phyloP scores from a whole-genome alignment of 1,284 basidiomycete genomes.

The Boletus mariae region DNA sequence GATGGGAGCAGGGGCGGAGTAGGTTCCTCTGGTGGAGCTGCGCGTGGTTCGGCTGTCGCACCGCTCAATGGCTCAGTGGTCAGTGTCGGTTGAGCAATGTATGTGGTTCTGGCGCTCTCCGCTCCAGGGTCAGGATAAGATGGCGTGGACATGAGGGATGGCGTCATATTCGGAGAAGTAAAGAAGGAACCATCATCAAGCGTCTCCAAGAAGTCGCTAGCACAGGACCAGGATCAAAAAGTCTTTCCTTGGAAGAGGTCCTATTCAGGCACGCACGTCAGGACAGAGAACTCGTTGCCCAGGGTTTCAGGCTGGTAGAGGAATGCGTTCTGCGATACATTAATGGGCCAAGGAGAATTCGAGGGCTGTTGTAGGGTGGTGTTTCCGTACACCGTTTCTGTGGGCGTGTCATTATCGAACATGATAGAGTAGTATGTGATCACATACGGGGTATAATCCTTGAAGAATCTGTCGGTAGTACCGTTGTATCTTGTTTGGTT shows the following conservation, averaged over 20 bases:
- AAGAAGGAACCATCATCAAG: slow-evolving; percentile 74
- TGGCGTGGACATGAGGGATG: slow-evolving; percentile 48
- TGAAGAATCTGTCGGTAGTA: slow-evolving; percentile 21
- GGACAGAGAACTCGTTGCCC: slow-evolving; percentile 77
- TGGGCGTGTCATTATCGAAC: slow-evolving; percentile 15
- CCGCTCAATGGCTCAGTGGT: slow-evolving; percentile 16
- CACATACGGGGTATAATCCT: slow-evolving; percentile 17
- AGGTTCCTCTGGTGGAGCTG: slow-evolving; percentile 24
- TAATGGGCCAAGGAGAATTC: slow-evolving; percentile 53
- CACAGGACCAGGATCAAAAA: neutral
- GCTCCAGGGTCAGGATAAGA: slow-evolving; percentile 31
- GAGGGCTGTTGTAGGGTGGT: slow-evolving; percentile 32
- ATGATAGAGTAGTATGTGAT: neutral
- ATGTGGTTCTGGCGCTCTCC: slow-evolving; percentile 12
- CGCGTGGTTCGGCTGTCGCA: slow-evolving; percentile 14
- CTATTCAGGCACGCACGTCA: slow-evolving; percentile 54
- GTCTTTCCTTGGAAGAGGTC: neutral
- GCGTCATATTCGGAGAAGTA: slow-evolving; percentile 47
- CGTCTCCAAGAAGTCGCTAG: slow-evolving; percentile 77
- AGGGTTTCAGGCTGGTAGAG: slow-evolving; percentile 67
- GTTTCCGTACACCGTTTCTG: slow-evolving; percentile 34
- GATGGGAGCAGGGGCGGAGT: slow-evolving; percentile 52
- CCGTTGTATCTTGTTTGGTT: slow-evolving; percentile 37
- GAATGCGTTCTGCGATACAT: slow-evolving; percentile 45
- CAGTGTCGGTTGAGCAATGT: slow-evolving; percentile 15